Evolutionary conservation across 2,329 filamentous ascomycete genomes (phyloP).

Genomic region (Talaromyces pinophilus): DNA sequence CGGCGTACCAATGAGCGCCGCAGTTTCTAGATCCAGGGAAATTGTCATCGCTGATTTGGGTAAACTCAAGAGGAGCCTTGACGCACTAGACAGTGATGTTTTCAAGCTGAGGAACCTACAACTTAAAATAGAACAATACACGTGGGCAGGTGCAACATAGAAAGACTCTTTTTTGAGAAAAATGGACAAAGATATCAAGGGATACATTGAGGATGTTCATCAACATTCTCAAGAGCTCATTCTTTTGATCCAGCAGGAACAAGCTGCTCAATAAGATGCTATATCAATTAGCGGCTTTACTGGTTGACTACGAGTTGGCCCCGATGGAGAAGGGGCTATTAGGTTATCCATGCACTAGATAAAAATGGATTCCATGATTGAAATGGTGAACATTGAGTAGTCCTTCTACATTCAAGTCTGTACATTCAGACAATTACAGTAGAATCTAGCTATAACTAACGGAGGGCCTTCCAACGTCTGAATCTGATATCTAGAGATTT

Average conservation of each 20-base stretch:
- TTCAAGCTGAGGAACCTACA: too few species aligned
- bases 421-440: too few species aligned
- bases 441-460: not conserved
- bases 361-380: not conserved
- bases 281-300: not conserved
- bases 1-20: not conserved
- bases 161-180: not conserved
- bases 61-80: not conserved
- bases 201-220: not conserved
- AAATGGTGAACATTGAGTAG: not conserved
- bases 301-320: not conserved
- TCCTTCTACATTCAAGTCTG: too few species aligned
- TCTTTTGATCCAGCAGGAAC: not conserved
- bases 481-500: not conserved
- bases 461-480: not conserved
- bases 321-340: not conserved
- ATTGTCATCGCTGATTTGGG: not conserved
- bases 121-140: too few species aligned
- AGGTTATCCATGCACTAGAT: not conserved
- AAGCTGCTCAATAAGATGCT: not conserved
- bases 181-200: not conserved
- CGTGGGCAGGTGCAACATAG: not conserved
- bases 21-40: not conserved
- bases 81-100: too few species aligned
- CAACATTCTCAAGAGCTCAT: not conserved